Conservation (phyloP, 345 rosid species). For the Boechera divaricarpa region DNA sequence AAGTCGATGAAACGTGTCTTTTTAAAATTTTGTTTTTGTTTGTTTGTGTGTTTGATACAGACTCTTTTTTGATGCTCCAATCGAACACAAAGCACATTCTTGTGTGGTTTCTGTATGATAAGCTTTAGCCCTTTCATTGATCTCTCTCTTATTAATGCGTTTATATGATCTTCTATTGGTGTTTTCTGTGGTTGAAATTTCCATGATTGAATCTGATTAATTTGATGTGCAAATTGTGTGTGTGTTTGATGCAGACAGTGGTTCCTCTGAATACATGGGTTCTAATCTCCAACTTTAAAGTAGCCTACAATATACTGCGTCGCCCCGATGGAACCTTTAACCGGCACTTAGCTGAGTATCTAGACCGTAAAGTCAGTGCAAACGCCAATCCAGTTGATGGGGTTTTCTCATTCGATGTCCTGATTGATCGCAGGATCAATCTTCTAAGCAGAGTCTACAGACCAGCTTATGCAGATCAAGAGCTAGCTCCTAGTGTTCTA, state of each 20-base stretch:
- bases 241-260: slow-evolving; percentile 58
- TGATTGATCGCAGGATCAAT: slow-evolving; percentile 61
- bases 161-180: neutral
- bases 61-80: neutral
- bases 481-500: slow-evolving; percentile 42
- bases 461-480: slow-evolving; percentile 57
- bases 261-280: slow-evolving; percentile 95
- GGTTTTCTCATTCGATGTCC: slow-evolving; percentile 78
- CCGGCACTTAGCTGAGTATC: slow-evolving; percentile 92
- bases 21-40: neutral
- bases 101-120: neutral
- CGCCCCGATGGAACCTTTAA: slow-evolving; percentile 91
- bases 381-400: slow-evolving; percentile 79
- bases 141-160: neutral
- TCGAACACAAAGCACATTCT: neutral
- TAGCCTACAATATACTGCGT: slow-evolving; percentile 80
- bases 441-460: slow-evolving; percentile 75
- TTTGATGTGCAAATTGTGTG: slow-evolving; percentile 6
- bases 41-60: slow-evolving; percentile 6
- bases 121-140: slow-evolving; percentile 5
- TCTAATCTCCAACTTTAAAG: slow-evolving; percentile 84
- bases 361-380: slow-evolving; percentile 79
- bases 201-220: neutral
- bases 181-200: neutral
- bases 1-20: slow-evolving; percentile 40